Evolutionary conservation across 192 early-diverging fungal genomes (phyloP).

Genomic region (Backusella morwellensis): DNA sequence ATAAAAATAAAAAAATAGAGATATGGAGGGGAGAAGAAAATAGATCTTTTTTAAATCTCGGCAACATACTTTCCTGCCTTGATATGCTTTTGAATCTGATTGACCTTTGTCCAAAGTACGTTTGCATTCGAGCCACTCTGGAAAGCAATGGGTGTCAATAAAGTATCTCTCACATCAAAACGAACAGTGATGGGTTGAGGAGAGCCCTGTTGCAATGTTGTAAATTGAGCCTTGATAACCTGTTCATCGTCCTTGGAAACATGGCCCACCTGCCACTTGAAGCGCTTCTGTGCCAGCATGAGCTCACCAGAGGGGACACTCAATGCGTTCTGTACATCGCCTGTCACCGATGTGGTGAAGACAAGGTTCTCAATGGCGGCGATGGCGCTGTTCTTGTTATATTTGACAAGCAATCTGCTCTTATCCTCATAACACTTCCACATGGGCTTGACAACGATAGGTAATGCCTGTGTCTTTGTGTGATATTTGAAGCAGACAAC

Average conservation of each 20-base stretch:
- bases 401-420: conserved; percentile 47
- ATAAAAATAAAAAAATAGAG: neutral
- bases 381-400: conserved; percentile 36
- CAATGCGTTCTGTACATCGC: conserved; percentile 43
- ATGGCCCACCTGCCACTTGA: conserved; percentile 49
- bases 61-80: conserved; percentile 19
- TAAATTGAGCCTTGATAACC: conserved; percentile 46
- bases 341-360: conserved; percentile 47
- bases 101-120: conserved; percentile 1
- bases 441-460: conserved; percentile 39
- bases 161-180: conserved; percentile 31
- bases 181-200: conserved; percentile 44
- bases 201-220: conserved; percentile 34
- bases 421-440: conserved; percentile 56
- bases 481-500: conserved; percentile 28
- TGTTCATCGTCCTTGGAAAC: conserved; percentile 27
- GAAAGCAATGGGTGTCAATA: conserved; percentile 33
- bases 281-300: conserved; percentile 46
- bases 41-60: neutral
- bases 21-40: neutral
- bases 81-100: neutral
- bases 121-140: neutral
- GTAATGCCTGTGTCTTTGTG: conserved; percentile 13
- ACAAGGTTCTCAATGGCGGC: conserved; percentile 37
- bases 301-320: conserved; percentile 49